Evolutionary conservation across 2,329 filamentous ascomycete genomes (phyloP).

Genomic region (Aspergillus ochraceus): DNA sequence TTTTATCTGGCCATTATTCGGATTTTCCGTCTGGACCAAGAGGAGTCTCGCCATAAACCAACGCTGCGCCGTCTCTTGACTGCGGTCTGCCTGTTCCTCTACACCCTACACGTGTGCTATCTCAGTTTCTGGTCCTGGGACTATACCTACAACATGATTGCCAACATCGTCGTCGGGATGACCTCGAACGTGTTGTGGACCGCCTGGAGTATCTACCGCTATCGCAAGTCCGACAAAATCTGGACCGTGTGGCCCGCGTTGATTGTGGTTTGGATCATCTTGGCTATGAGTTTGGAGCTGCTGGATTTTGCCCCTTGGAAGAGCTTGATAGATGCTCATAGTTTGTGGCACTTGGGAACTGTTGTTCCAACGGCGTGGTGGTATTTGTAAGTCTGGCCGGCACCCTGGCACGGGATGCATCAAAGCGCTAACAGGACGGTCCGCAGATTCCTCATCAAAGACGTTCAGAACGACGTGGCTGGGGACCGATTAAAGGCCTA

Average conservation of each 20-base stretch:
- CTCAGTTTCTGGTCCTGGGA: conserved; percentile 86
- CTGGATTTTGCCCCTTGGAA: conserved; percentile 87
- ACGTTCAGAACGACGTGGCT: conserved; percentile 79
- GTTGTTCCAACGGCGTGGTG: conserved; percentile 84
- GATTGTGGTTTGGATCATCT: conserved; percentile 85
- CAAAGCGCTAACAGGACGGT: conserved; percentile 23
- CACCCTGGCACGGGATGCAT: background rate
- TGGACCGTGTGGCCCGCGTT: conserved; percentile 92
- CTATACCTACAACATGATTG: conserved; percentile 97
- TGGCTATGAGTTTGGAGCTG: conserved; percentile 94
- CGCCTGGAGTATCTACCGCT: conserved; percentile 75
- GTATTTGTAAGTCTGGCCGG: conserved; percentile 75
- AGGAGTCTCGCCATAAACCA: conserved; percentile 47
- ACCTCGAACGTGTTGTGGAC: conserved; percentile 83
- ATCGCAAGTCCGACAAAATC: conserved; percentile 62
- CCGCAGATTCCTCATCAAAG: conserved; percentile 78
- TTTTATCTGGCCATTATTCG: conserved; percentile 82
- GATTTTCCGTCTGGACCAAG: conserved; percentile 76
- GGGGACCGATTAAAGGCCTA: conserved; percentile 70
- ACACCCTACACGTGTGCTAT: conserved; percentile 76
- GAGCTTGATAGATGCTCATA: conserved; percentile 87
- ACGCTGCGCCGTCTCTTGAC: conserved; percentile 74
- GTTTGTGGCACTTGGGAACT: conserved; percentile 92
- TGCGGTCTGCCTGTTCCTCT: conserved; percentile 67
- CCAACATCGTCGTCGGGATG: conserved; percentile 80